Conservation (phyloP, 2,329 filamentous ascomycete species). For the Apiospora hydei region DNA sequence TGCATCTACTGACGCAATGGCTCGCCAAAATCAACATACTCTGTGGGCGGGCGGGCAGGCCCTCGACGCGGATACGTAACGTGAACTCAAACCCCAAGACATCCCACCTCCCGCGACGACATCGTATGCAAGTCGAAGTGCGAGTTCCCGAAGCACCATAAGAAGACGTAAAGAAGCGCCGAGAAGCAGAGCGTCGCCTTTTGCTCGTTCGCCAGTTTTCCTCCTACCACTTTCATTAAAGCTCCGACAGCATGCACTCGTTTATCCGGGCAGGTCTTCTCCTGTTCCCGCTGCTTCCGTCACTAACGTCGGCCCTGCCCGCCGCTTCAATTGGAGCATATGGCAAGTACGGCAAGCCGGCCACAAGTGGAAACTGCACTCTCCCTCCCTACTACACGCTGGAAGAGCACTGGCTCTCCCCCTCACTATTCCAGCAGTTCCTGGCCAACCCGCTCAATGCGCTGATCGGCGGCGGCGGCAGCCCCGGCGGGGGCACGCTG, state of each 20-base stretch:
- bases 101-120: neutral
- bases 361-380: neutral
- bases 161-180: no score
- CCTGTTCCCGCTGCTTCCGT: neutral
- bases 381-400: conserved; percentile 13
- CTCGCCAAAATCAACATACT: neutral
- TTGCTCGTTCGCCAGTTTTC: neutral
- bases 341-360: no score
- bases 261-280: neutral
- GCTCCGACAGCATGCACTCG: no score
- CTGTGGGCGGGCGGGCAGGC: neutral
- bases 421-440: neutral
- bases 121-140: neutral
- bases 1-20: neutral
- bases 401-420: conserved; percentile 26
- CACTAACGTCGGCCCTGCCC: neutral
- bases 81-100: neutral
- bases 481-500: conserved; percentile 1
- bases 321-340: neutral
- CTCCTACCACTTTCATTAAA: neutral
- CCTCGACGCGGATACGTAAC: neutral
- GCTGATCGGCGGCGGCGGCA: conserved; percentile 18
- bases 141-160: neutral
- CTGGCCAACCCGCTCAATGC: conserved; percentile 18
- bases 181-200: neutral